These are phyloP conservation scores for Cyphellophora europaea DNA, from an alignment of 2,329 filamentous ascomycete species.

Conservation along the genomic window DNA sequence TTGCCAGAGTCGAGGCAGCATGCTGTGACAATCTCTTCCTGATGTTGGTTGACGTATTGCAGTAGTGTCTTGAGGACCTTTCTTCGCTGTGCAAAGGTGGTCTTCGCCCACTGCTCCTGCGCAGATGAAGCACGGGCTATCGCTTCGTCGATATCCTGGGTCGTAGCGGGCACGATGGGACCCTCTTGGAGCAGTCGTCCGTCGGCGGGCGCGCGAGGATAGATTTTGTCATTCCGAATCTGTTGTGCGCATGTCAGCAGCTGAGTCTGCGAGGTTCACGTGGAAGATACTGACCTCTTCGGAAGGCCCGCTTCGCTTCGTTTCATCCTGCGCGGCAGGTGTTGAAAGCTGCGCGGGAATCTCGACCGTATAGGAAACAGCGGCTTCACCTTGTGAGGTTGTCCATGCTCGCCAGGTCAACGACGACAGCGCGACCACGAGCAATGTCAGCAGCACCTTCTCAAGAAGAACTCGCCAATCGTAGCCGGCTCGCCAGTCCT, in stretches of 20 bases:
- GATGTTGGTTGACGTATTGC: conserved; percentile 71
- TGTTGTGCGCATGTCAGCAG: conserved; percentile 1
- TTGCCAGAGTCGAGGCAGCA: conserved; percentile 93
- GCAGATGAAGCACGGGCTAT: conserved; percentile 65
- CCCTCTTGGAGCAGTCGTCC: conserved; percentile 63
- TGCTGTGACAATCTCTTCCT: conserved; percentile 73
- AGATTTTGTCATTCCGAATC: conserved; percentile 13
- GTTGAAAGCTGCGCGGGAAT: conserved; percentile 12
- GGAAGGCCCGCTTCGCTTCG: too few species aligned
- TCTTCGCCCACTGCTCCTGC: conserved; percentile 67
- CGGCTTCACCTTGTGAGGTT: conserved; percentile 4
- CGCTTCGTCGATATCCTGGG: conserved; percentile 67
- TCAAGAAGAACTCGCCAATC: not conserved
- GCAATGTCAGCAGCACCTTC: conserved; percentile 1
- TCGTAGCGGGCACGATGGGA: conserved; percentile 60
- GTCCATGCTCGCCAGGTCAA: too few species aligned
- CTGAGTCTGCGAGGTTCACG: too few species aligned
- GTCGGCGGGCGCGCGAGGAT: conserved; percentile 61
- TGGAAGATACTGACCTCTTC: too few species aligned
- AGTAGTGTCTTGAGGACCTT: conserved; percentile 74
- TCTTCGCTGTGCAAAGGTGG: conserved; percentile 66
- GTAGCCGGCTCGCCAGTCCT: not conserved
- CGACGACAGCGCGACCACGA: conserved; percentile 1
- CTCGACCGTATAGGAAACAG: conserved; percentile 7
- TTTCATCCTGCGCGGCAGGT: too few species aligned